Evolutionary conservation across 192 early-diverging fungal species (phyloP), one percentile per base, ranked within the genome.

Genomic region (Umbelopsis vinacea): DNA sequence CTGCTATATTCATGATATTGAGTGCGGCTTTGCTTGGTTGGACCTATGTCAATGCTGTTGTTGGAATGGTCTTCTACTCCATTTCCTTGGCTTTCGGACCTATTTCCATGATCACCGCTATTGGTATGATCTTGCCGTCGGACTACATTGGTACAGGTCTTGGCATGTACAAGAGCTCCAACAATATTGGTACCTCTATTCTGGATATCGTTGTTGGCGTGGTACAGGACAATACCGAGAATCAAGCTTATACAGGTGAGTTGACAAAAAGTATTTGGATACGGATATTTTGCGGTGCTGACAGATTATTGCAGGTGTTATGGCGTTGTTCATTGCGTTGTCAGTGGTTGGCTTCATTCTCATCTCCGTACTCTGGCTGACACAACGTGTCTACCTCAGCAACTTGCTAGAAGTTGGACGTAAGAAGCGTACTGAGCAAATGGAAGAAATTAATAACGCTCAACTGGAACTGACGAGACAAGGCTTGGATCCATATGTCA

Each of bases 101-200:
- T 46, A 77, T 90, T 66, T 71, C 82, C 8, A 84, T 86, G 71
- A 84, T 90, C 66, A 84, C 89, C 2, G 81, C 86, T 6, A 86
- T 90, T n/a, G 82, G 82, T 48, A 81, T 90, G 43, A 79, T 87
- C n/a, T 43, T 88, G 10, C 87, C 84, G 2, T 78, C 80, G n/a
- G 84, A 72, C 55, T 83, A 86, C 19, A 79, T 89, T 38, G 89
- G 89, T 43, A 89, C 89, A 4, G 87, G 84, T 10, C 69, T 88
- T 29, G 87, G 89, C 5, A 75, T 90, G 14, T 90, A 87, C 81
- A 90, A 90, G 76, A 83, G 79, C n/a, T 82, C 86, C 0, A 86
- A 83, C 74, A 88, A 89, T 68, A 84, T 86, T 14, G 89, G 87
- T 17, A 82, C 84, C 3, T 85, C 87, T 2, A 85, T 88, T 23